These are phyloP conservation scores for Cornus suecica DNA, from an alignment of 148 eudicot species.

Conservation along the genomic window DNA sequence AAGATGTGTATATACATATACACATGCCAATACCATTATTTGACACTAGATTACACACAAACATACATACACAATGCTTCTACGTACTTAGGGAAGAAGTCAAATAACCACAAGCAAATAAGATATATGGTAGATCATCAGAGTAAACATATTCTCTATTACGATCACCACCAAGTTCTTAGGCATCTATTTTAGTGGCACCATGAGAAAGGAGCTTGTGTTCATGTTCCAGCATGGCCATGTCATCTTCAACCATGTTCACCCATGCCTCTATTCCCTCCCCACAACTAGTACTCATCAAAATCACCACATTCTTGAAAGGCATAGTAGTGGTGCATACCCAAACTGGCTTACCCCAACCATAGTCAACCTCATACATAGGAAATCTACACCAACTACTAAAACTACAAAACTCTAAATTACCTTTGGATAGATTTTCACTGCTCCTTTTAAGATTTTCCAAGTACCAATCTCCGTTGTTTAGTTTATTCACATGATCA, in stretches of 20 bases:
- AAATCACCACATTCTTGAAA: neutral
- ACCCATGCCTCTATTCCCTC: conserved; percentile 3
- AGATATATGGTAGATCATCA: too few species aligned
- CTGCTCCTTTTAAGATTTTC: neutral
- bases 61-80: too few species aligned
- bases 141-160: too few species aligned
- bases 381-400: conserved; percentile 22
- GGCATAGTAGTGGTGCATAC: conserved; percentile 5
- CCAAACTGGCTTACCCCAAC: conserved; percentile 33
- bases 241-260: neutral
- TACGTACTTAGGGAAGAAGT: too few species aligned
- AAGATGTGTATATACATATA: too few species aligned
- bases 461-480: neutral
- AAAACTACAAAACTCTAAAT: conserved; percentile 3
- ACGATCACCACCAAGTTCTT: neutral
- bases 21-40: too few species aligned
- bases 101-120: too few species aligned
- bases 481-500: neutral
- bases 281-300: conserved; percentile 13
- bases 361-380: conserved; percentile 19
- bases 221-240: neutral
- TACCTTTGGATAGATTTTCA: neutral
- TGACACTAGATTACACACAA: too few species aligned
- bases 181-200: neutral
- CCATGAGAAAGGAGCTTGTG: neutral